phyloP scores from a whole-genome alignment of 2,329 filamentous ascomycete genomes.

The Pyrenochaeta sp. region DNA sequence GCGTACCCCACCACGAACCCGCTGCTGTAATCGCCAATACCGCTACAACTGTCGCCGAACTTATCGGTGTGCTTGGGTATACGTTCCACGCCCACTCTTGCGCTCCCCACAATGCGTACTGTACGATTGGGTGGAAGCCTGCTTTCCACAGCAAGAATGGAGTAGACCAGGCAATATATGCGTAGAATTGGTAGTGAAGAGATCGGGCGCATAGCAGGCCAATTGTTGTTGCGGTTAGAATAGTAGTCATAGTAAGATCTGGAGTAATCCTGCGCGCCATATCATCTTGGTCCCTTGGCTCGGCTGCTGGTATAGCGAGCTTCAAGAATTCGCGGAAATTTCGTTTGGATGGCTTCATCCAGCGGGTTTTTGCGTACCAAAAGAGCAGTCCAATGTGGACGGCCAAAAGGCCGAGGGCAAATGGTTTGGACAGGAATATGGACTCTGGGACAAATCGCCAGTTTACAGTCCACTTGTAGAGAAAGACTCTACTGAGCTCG shows the following conservation, averaged over 20 bases:
- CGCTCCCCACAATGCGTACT: conserved; percentile 73
- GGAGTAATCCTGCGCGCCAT: conserved; percentile 69
- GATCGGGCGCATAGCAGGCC: conserved; percentile 87
- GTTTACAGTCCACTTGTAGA: conserved; percentile 99
- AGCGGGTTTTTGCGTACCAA: conserved; percentile 71
- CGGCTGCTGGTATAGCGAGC: conserved; percentile 54
- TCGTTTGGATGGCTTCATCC: conserved; percentile 73
- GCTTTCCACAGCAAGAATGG: conserved; percentile 87
- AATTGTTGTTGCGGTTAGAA: conserved; percentile 78
- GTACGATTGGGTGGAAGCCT: conserved; percentile 70
- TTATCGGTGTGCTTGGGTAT: conserved; percentile 77
- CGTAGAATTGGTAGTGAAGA: conserved; percentile 94
- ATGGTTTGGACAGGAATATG: conserved; percentile 74
- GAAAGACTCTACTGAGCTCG: conserved; percentile 87
- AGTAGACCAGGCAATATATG: conserved; percentile 87
- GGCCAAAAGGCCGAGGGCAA: conserved; percentile 71
- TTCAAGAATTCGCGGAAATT: conserved; percentile 63
- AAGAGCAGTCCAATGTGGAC: conserved; percentile 71
- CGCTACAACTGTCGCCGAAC: conserved; percentile 73
- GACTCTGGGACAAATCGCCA: conserved; percentile 95
- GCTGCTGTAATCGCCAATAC: conserved; percentile 72
- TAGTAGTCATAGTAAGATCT: conserved; percentile 76
- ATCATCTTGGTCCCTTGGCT: conserved; percentile 59
- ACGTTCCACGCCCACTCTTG: conserved; percentile 97
- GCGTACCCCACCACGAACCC: conserved; percentile 66